phyloP scores from a whole-genome alignment of 2,329 filamentous ascomycete genomes.

The Epichloe glyceriae region DNA sequence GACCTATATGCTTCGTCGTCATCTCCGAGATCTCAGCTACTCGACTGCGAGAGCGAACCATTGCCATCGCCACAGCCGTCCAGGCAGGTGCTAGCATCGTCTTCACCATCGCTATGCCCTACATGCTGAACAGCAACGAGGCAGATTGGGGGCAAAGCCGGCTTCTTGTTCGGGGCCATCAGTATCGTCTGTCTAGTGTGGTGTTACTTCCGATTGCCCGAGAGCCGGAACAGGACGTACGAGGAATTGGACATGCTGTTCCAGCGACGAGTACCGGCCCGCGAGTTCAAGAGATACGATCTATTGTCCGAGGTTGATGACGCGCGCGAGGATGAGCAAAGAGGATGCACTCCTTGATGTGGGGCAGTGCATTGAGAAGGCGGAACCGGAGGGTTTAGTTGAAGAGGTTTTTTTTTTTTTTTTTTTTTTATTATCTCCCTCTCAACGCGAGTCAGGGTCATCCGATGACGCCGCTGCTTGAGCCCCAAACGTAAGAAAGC shows the following conservation, averaged over 20 bases:
- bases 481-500: too few relatives aligned
- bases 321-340: background rate
- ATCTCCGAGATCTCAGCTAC: conserved; percentile 26
- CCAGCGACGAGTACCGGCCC: conserved; percentile 8
- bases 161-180: conserved; percentile 17
- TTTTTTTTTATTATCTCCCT: too few relatives aligned
- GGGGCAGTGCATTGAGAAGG: background rate
- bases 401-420: too few relatives aligned
- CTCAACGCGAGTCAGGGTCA: too few relatives aligned
- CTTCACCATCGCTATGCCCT: conserved; percentile 16
- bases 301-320: conserved; percentile 7
- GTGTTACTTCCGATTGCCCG: conserved; percentile 18
- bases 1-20: conserved; percentile 29
- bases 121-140: conserved; percentile 19
- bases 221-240: conserved; percentile 17
- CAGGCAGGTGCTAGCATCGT: conserved; percentile 14
- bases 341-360: background rate
- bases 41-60: conserved; percentile 19
- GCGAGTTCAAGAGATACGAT: conserved; percentile 10
- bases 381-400: too few relatives aligned
- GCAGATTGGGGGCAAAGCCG: conserved; percentile 21
- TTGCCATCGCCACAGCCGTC: conserved; percentile 17
- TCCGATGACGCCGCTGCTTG: too few relatives aligned
- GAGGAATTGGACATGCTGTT: conserved; percentile 21
- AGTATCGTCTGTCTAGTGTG: conserved; percentile 13